A percentile compares a stretch with the other conserved stretches of the same genome.
These are phyloP conservation scores for Miscanthus sacchariflorus DNA, from an alignment of 202 grass and related monocot species.

Conservation along the genomic window DNA sequence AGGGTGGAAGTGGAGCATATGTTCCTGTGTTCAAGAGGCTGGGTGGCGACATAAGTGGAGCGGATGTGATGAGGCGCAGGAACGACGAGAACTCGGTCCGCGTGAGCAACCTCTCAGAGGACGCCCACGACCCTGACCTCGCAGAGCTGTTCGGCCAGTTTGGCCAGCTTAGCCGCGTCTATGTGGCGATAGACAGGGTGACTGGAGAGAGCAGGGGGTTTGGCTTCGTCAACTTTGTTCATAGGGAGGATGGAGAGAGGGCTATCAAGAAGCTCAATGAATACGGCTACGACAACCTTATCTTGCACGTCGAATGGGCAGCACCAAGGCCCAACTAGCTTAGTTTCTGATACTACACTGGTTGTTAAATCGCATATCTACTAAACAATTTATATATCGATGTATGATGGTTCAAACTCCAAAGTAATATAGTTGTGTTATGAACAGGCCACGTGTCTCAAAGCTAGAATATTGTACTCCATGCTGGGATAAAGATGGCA, in stretches of 20 bases:
- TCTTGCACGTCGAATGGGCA: constrained; percentile 73
- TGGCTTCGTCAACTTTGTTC: constrained; percentile 87
- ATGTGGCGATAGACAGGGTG: constrained; percentile 70
- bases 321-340: constrained; percentile 64
- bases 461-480: background rate
- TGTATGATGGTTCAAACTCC: background rate
- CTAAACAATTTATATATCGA: background rate
- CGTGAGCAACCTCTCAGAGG: constrained; percentile 79
- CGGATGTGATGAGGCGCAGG: constrained; percentile 71
- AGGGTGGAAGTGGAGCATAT: constrained; percentile 53
- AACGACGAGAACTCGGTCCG: constrained; percentile 81
- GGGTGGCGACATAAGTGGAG: constrained; percentile 49
- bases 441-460: background rate
- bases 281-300: constrained; percentile 84
- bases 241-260: constrained; percentile 73
- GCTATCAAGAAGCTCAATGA: constrained; percentile 80
- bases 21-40: constrained; percentile 64
- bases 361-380: background rate
- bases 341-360: constrained; percentile 35
- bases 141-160: constrained; percentile 65
- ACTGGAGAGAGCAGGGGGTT: constrained; percentile 80
- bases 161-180: constrained; percentile 74
- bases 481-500: no score
- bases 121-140: constrained; percentile 61
- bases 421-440: background rate